Evolutionary conservation across 2,329 filamentous ascomycete genomes (phyloP).

Genomic region (Blumeria hordei): DNA sequence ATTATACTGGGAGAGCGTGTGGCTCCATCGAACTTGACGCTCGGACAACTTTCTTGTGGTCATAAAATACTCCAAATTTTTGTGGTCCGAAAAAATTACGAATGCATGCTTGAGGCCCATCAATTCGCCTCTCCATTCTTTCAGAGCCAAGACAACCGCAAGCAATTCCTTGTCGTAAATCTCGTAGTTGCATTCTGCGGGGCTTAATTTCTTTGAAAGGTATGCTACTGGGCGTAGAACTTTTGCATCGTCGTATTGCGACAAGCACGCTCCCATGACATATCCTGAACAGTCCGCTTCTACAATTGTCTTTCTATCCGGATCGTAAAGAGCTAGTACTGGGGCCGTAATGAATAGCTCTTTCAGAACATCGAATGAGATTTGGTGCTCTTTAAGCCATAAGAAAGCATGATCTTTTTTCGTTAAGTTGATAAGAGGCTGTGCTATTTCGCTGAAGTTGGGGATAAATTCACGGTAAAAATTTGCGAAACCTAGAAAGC

Average conservation of each 20-base stretch:
- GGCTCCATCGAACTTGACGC: neutral
- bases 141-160: neutral
- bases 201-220: neutral
- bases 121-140: neutral
- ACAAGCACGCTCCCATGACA: neutral
- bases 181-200: neutral
- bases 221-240: neutral
- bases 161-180: conserved; percentile 1
- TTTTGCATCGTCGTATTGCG: neutral
- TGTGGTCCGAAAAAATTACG: neutral
- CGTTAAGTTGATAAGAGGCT: neutral
- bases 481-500: neutral
- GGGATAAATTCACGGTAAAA: neutral
- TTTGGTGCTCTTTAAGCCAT: neutral
- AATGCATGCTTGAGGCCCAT: neutral
- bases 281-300: neutral
- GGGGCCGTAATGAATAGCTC: neutral
- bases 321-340: neutral
- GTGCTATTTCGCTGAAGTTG: neutral
- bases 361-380: neutral
- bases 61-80: neutral
- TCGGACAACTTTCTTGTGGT: neutral
- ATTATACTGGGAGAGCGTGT: neutral
- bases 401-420: neutral
- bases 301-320: neutral